Evolutionary conservation across 306 rosid genomes (phyloP), one percentile per base, ranked within the genome.

Genomic region (Senna siamea): DNA sequence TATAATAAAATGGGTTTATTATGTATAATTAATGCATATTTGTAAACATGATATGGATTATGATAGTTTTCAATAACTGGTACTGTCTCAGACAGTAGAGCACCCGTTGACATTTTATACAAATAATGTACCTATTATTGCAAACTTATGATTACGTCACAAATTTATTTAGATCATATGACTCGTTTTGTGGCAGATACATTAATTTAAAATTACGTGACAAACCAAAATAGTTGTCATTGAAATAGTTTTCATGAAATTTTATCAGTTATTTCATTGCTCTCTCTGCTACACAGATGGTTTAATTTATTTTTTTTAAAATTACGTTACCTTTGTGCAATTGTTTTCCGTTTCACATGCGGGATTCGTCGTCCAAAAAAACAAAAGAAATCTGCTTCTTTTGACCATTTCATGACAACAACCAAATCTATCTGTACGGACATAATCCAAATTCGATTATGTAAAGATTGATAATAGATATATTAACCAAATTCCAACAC

Each of bases 81-180:
- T 6, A 7, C n/a, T 65, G 70, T 65, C 70, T 65, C 70, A 13
- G 20, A 65, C 22, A 65, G 20, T 6, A 43, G 20, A 13, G 20
- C 70, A 65, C 4, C 53, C 14, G 70, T 65, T 65, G 70, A 66
- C 71, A 13, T 64, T 41, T 64, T 23, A 3, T 64, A 64, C 70
- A 44, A 23, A 7, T 65, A 6, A 43, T 14, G n/a, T 7, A 20
- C 7, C 20, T 22, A 14, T 8, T 9, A 44, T 66, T 44, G 56
- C 40, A 44, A 26, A 15, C 41, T n/a, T 41, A 6, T 23, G 9
- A 32, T 59, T n/a, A 8, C 6, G 44, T 5, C 43, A 19, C 44
- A 59, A 59, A 15, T 62, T 17, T 61, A 18, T 9, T 18, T 38
- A 19, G n/a, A 26, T 0, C 3, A 26, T 26, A 17, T 61, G 67